phyloP scores from a whole-genome alignment of 2,329 filamentous ascomycete species.

The Alternaria incomplexa region DNA sequence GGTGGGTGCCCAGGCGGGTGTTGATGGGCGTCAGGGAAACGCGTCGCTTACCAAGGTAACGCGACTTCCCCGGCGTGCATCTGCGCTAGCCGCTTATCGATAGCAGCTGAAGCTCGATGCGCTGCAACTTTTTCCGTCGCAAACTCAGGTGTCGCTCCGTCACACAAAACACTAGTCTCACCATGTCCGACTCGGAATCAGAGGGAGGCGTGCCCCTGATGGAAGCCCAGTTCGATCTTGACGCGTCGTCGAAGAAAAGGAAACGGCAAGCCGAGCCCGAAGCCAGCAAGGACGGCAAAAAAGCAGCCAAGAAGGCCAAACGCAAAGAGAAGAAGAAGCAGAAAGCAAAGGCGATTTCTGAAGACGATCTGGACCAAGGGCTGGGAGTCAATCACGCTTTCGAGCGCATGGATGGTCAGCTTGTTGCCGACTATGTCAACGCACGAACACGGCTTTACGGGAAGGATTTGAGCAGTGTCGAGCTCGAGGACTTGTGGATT shows the following conservation, averaged over 20 bases:
- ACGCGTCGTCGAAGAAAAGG: conserved; percentile 47
- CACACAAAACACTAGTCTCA: conserved; percentile 32
- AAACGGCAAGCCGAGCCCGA: conserved; percentile 48
- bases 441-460: conserved; percentile 80
- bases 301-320: conserved; percentile 45
- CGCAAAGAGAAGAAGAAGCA: conserved; percentile 64
- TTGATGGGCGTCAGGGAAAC: conserved; percentile 28
- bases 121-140: conserved; percentile 32
- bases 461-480: conserved; percentile 79
- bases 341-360: conserved; percentile 67
- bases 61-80: conserved; percentile 16
- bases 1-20: conserved; percentile 29
- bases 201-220: conserved; percentile 54
- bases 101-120: conserved; percentile 22
- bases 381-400: conserved; percentile 77
- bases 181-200: conserved; percentile 55
- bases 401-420: conserved; percentile 78
- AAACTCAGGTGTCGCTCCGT: conserved; percentile 16
- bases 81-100: conserved; percentile 35
- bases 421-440: conserved; percentile 85
- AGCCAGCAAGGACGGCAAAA: conserved; percentile 42
- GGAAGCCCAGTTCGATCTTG: conserved; percentile 48
- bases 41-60: conserved; percentile 20
- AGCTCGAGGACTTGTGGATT: conserved; percentile 81
- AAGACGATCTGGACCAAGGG: conserved; percentile 58